These are phyloP conservation scores for Adansonia digitata DNA, from an alignment of 345 rosid species.

Conservation along the genomic window DNA sequence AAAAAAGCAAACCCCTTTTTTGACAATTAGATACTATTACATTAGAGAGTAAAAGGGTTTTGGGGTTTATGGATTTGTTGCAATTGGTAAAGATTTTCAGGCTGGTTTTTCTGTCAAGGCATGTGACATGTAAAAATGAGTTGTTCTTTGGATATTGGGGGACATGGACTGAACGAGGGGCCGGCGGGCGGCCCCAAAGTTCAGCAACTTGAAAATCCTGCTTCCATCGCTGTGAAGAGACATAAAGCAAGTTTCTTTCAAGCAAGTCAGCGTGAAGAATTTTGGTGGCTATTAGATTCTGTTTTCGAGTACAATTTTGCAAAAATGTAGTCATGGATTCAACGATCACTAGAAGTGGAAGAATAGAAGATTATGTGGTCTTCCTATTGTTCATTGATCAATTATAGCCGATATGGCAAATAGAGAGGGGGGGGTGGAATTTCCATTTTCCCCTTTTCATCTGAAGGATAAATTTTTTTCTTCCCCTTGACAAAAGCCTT, in stretches of 20 bases:
- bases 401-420: background rate
- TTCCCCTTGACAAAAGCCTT: background rate
- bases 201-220: no score
- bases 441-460: no score
- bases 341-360: background rate
- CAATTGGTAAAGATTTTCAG: background rate
- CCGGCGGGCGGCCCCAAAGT: no score
- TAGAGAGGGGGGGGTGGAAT: no score
- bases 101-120: background rate
- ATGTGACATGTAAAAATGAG: background rate
- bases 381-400: background rate
- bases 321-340: background rate
- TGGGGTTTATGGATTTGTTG: background rate
- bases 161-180: no score
- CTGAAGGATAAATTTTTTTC: no score
- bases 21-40: conserved; percentile 32
- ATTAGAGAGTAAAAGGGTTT: background rate
- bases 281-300: conserved; percentile 15
- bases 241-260: conserved; percentile 24
- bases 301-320: background rate
- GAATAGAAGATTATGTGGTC: background rate
- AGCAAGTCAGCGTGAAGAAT: conserved; percentile 32
- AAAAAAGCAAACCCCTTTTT: conserved; percentile 32
- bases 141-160: background rate
- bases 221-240: background rate